Base-by-base conservation (phyloP, 1,284 basidiomycete species). In the Trichosporon asahii region DNA sequence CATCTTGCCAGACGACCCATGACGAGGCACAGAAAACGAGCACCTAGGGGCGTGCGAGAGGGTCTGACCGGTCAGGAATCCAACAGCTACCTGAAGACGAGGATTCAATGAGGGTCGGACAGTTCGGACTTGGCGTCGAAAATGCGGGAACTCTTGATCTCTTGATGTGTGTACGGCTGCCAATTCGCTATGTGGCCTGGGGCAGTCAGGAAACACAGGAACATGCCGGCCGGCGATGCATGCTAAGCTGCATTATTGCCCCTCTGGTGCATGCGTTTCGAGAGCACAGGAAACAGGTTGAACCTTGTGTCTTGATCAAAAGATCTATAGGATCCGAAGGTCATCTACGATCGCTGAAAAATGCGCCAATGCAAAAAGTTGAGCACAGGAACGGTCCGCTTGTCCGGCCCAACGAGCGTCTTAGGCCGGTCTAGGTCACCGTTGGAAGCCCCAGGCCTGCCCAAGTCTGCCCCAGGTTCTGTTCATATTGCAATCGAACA, bases 41-140 rank as follows among this genome's bases (percentile, higher is more conserved):
- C 12, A 61, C 57, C 27, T 18, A 61, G 57, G 49, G 57, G 14
- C 27, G 57, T 61, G 57, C 57, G 57, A 31, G 57, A 61, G 57
- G 57, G 57, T 61, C 18, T 11, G 23, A 23, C 57, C 55, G 27
- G 57, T 31, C 57, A 61, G 27, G 57, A 61, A 5, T 29, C 8
- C 9, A 5, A 12, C 46, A n/a, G 18, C 14, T 57, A 29, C 55
- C 55, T 60, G 55, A 31, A 9, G n/a, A 14, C 14, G 5, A 31
- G 29, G 18, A 61, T 61, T 61, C 57, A 31, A 18, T 27, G 27
- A 61, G 27, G 57, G 57, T 61, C 57, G 57, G 57, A n/a, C 29
- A 61, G 27, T 61, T 61, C 57, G 57, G 57, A 61, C 57, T 61
- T 61, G 57, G 57, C 57, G 57, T 29, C 18, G 15, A 33, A 31